A percentile compares a stretch with the other conserved stretches of the same genome.
phyloP scores from a whole-genome alignment of 1,284 basidiomycete genomes.

The Fomitopsis pinicola region DNA sequence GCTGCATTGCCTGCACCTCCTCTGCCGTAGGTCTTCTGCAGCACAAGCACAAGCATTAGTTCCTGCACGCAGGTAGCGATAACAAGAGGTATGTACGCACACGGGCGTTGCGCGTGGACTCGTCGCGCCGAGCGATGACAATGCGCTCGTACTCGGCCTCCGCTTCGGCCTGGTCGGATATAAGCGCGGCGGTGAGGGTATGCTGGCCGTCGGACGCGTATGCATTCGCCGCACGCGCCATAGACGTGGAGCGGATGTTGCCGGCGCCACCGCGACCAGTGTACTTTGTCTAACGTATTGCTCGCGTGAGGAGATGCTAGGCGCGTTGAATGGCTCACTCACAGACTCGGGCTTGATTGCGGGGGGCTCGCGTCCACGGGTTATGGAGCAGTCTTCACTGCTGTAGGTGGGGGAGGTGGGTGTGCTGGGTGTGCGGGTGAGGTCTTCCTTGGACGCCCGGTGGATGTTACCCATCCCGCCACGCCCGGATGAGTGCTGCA shows the following conservation, averaged over 20 bases:
- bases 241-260: slow-evolving; percentile 72
- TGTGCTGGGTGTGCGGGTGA: slow-evolving; percentile 28
- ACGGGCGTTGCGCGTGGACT: slow-evolving; percentile 21
- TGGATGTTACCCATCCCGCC: slow-evolving; percentile 69
- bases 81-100: neutral
- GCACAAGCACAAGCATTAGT: neutral
- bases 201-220: slow-evolving; percentile 23
- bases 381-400: slow-evolving; percentile 6
- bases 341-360: neutral
- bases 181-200: slow-evolving; percentile 17
- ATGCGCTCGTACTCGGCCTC: slow-evolving; percentile 39
- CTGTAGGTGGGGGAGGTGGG: slow-evolving; percentile 35
- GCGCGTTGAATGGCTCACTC: neutral
- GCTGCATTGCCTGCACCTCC: slow-evolving; percentile 56
- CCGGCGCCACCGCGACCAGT: slow-evolving; percentile 78
- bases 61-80: neutral
- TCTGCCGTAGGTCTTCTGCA: slow-evolving; percentile 53
- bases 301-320: too few species aligned
- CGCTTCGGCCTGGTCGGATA: slow-evolving; percentile 19
- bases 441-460: slow-evolving; percentile 33
- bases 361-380: slow-evolving; percentile 49
- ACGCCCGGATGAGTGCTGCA: slow-evolving; percentile 55
- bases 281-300: slow-evolving; percentile 40
- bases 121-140: slow-evolving; percentile 38
- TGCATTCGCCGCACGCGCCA: slow-evolving; percentile 34